Evolutionary conservation across 1,139 yeast genomes (phyloP).

Genomic region (Hyphopichia pseudoburtonii): DNA sequence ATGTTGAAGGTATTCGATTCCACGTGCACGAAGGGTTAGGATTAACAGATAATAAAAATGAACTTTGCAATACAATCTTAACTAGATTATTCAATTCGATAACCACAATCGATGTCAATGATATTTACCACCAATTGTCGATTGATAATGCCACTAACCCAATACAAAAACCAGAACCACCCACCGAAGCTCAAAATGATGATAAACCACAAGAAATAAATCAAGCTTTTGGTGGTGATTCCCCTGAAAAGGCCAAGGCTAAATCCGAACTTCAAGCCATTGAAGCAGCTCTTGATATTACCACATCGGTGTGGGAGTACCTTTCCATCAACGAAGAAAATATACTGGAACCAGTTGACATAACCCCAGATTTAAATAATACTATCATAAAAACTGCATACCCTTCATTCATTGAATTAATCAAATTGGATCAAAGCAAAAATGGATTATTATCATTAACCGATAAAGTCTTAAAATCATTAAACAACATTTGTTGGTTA

Average conservation of each 20-base stretch:
- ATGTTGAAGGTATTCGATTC: constrained; percentile 59
- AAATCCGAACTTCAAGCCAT: constrained; percentile 59
- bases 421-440: constrained; percentile 29
- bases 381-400: constrained; percentile 31
- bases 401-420: constrained; percentile 42
- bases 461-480: constrained; percentile 58
- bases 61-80: constrained; percentile 22
- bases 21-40: constrained; percentile 53
- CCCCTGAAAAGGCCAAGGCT: constrained; percentile 42
- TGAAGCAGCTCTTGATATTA: constrained; percentile 70
- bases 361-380: constrained; percentile 22
- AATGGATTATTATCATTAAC: constrained; percentile 34
- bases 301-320: constrained; percentile 73
- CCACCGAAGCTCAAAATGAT: constrained; percentile 14
- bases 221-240: constrained; percentile 24
- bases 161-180: constrained; percentile 14
- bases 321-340: constrained; percentile 30
- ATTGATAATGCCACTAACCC: constrained; percentile 44
- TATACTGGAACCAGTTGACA: constrained; percentile 19
- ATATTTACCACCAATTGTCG: constrained; percentile 33
- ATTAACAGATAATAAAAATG: constrained; percentile 19
- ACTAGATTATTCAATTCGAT: constrained; percentile 25
- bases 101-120: constrained; percentile 42
- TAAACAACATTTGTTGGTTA: constrained; percentile 71
- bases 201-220: constrained; percentile 31